Evolutionary conservation across 2,329 filamentous ascomycete species (phyloP).

Genomic region (Cladophialophora bantiana): DNA sequence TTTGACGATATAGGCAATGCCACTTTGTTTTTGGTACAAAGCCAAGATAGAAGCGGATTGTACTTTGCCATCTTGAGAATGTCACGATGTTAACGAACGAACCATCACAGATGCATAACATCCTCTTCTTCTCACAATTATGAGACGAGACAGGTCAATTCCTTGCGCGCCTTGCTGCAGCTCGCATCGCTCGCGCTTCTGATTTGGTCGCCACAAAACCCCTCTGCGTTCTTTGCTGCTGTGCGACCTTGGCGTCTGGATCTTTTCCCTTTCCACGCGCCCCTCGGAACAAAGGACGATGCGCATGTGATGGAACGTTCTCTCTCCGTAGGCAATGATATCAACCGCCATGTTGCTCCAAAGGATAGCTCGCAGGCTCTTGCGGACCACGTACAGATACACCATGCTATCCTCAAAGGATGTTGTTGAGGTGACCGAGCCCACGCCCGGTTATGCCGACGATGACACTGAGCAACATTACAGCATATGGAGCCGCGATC

Average conservation of each 20-base stretch:
- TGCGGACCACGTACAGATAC: slow-evolving; percentile 23
- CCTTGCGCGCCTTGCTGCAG: not conserved
- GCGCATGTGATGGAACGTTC: not conserved
- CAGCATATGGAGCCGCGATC: slow-evolving; percentile 20
- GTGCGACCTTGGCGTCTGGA: slow-evolving; percentile 19
- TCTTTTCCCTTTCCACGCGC: not conserved
- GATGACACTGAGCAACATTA: not conserved
- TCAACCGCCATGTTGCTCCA: not conserved
- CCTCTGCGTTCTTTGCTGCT: slow-evolving; percentile 8
- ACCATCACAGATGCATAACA: too few species aligned
- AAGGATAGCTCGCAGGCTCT: slow-evolving; percentile 11
- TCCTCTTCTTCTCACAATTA: too few species aligned
- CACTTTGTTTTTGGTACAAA: too few species aligned
- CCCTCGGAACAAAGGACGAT: slow-evolving; percentile 1
- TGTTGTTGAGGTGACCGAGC: slow-evolving; percentile 7
- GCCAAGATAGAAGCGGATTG: too few species aligned
- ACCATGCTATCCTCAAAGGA: slow-evolving; percentile 24
- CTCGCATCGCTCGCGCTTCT: slow-evolving; percentile 1
- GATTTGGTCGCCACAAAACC: slow-evolving; percentile 1
- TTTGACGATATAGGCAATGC: too few species aligned
- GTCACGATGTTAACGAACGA: too few species aligned
- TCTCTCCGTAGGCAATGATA: not conserved
- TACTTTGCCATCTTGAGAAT: too few species aligned
- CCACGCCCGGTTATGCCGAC: not conserved
- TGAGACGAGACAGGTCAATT: not conserved